Evolutionary conservation across 495 filamentous ascomycete genomes (phyloP), one percentile per base, ranked within the genome.

Genomic region (Lasiosphaeria ovina): DNA sequence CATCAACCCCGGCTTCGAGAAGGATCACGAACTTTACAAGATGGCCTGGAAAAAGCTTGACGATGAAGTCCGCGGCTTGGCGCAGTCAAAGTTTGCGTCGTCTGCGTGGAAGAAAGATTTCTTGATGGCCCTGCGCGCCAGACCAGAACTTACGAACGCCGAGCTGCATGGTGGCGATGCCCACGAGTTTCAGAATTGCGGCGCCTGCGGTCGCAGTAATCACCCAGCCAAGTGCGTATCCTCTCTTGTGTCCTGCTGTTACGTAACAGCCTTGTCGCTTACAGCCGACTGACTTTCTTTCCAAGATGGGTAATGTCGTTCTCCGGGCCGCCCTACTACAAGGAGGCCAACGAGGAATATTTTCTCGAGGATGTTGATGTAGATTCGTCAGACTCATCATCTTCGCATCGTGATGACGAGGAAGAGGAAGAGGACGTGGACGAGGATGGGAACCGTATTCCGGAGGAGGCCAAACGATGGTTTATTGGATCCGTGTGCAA

Each of bases 41-140:
- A 78, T 90, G 32, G 87, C 90, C 0, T 93, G 93, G 73, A 72
- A 72, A 33, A 93, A 92, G 63, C 75, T 97, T 0, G 82, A 91
- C 59, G 83, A 89, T 61, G 88, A 91, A 66, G 84, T 90, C 49
- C 77, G 79, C 12, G 87, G 82, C 1, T 81, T 89, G 0, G 86
- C 85, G 2, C 80, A 80, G 7, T 90, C 86, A 8, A 92, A 90
- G 67, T 88, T 90, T 55, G 76, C 81, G 3, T 95, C 91, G 0
- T 76, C 89, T 0, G 84, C 81, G 3, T 97, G 92, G 92, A 89
- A 78, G 51, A 57, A 66, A 0, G 79, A 85, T 3, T 96, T 96
- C 60, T 75, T 75, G 10, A 76, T 78, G 42, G 82, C 89, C 0
- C 69, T 97, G 12, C 79, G 86, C 52, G 84, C 85, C 5, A 76